Conservation (phyloP, 306 rosid genomes). For the Cyclanthera cordifolia region DNA sequence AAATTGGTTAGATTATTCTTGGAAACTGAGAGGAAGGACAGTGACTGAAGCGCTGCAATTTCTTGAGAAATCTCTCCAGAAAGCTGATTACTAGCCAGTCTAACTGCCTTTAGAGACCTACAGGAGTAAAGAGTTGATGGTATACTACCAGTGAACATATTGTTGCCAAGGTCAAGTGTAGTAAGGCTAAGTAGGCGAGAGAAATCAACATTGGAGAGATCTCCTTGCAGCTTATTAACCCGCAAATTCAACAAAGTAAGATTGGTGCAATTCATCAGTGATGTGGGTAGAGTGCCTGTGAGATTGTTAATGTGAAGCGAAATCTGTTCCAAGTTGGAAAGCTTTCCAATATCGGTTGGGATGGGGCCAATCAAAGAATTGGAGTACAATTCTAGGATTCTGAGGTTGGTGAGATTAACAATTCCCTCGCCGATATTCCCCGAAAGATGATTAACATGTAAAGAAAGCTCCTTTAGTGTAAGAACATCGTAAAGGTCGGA, state of each 20-base stretch:
- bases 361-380: constrained; percentile 43
- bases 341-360: constrained; percentile 52
- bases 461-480: constrained; percentile 41
- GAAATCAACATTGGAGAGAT: constrained; percentile 56
- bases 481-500: constrained; percentile 35
- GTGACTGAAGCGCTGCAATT: constrained; percentile 41
- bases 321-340: constrained; percentile 41
- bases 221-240: constrained; percentile 53
- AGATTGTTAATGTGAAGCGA: constrained; percentile 60
- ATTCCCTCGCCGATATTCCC: constrained; percentile 46
- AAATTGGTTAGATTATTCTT: constrained; percentile 45
- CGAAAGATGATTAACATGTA: constrained; percentile 41
- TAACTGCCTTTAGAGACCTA: constrained; percentile 56
- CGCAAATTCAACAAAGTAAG: constrained; percentile 59
- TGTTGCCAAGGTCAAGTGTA: constrained; percentile 74
- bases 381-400: constrained; percentile 57
- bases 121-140: constrained; percentile 70
- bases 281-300: constrained; percentile 50
- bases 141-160: constrained; percentile 49
- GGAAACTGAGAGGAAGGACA: constrained; percentile 67
- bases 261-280: constrained; percentile 54
- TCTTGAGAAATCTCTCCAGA: constrained; percentile 53
- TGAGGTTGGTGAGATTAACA: constrained; percentile 38
- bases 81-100: constrained; percentile 55
- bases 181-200: constrained; percentile 37